Evolutionary conservation across 805 yeast species (phyloP).

Genomic region (Saturnispora sanitii): DNA sequence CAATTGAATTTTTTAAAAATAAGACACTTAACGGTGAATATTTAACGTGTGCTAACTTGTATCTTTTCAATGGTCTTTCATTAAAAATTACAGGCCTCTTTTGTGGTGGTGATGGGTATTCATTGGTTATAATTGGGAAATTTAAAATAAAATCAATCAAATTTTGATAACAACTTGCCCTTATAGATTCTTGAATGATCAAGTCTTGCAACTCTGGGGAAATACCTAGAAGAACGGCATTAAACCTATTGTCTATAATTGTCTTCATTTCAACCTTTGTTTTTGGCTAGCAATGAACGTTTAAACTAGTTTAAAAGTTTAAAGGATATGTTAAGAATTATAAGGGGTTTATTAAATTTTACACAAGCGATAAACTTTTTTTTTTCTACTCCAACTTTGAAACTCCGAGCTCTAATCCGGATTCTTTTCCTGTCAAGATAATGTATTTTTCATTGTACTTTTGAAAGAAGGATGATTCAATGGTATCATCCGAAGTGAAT

Average conservation of each 20-base stretch:
- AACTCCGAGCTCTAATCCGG: slow-evolving; percentile 3
- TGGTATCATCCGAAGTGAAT: neutral
- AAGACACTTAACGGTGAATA: neutral
- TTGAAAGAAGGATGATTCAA: neutral
- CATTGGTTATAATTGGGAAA: neutral
- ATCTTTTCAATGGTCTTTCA: neutral
- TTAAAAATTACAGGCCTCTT: neutral
- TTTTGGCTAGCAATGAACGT: neutral
- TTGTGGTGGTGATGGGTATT: slow-evolving; percentile 1
- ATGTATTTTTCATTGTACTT: neutral
- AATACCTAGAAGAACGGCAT: neutral
- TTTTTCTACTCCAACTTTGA: neutral
- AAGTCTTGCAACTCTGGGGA: slow-evolving; percentile 1
- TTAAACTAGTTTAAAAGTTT: too few relatives aligned
- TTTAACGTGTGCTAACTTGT: too few relatives aligned
- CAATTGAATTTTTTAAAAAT: neutral
- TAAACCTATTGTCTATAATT: neutral
- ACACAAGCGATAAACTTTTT: neutral
- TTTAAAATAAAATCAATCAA: slow-evolving; percentile 5
- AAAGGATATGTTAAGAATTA: too few relatives aligned
- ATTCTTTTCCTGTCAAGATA: neutral
- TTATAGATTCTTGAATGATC: neutral
- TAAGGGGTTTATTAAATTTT: too few relatives aligned
- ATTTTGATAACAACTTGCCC: slow-evolving; percentile 1
- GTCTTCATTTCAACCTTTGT: too few relatives aligned